Evolutionary conservation across 2,329 filamentous ascomycete genomes (phyloP).

Genomic region (Aspergillus versicolor): DNA sequence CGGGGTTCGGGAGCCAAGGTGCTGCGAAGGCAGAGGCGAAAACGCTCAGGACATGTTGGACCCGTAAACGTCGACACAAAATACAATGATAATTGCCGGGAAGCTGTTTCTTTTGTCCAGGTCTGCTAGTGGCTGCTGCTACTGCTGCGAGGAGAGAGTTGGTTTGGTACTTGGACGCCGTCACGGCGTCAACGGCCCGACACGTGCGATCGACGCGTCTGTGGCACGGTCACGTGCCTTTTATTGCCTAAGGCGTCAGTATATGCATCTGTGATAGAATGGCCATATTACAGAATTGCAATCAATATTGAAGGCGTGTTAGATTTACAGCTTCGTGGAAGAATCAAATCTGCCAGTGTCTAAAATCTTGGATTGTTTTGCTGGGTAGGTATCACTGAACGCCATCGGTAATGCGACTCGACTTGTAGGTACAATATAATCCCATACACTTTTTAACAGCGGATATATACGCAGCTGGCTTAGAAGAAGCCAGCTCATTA

Average conservation of each 20-base stretch:
- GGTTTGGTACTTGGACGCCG: neutral
- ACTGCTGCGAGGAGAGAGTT: neutral
- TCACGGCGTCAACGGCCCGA: neutral
- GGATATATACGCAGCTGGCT: constrained; percentile 24
- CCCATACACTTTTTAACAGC: constrained; percentile 17
- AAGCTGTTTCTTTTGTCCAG: neutral
- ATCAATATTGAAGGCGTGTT: neutral
- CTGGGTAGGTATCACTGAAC: constrained; percentile 18
- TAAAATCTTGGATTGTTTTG: neutral
- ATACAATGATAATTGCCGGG: neutral
- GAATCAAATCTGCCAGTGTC: neutral
- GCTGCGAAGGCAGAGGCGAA: neutral
- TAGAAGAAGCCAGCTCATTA: constrained; percentile 26
- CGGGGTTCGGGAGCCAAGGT: neutral
- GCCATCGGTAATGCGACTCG: constrained; percentile 25
- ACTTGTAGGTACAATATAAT: constrained; percentile 21
- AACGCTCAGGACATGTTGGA: constrained; percentile 9
- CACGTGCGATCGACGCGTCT: constrained; percentile 28
- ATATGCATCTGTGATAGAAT: neutral
- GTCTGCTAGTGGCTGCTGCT: neutral
- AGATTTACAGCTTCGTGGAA: neutral
- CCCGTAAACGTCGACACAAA: neutral
- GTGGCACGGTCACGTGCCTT: constrained; percentile 34
- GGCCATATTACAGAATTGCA: neutral
- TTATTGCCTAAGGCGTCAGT: neutral